Conservation (phyloP, 257 asterid genomes). For the Euphrasia confusa region DNA sequence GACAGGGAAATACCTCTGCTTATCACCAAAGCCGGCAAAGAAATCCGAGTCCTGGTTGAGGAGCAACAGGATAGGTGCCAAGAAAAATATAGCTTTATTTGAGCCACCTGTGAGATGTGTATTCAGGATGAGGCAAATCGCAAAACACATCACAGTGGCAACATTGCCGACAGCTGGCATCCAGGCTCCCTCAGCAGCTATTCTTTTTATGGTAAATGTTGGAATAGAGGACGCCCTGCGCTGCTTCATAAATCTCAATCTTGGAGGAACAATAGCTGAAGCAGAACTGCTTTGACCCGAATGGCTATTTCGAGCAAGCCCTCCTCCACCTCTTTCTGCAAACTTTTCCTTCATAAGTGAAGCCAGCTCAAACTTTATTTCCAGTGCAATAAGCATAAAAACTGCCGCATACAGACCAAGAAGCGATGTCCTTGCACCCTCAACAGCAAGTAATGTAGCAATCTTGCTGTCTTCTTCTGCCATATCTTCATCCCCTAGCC, state of each 20-base stretch:
- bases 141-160: conserved; percentile 87
- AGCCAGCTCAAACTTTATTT: conserved; percentile 92
- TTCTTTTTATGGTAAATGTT: conserved; percentile 64
- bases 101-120: conserved; percentile 86
- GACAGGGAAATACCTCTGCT: conserved; percentile 96
- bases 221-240: conserved; percentile 75
- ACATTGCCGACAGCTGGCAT: conserved; percentile 99
- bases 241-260: conserved; percentile 91
- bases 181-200: conserved; percentile 98
- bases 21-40: conserved; percentile 92
- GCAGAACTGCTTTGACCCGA: conserved; percentile 68
- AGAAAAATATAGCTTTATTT: conserved; percentile 84
- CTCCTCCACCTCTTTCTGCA: conserved; percentile 65
- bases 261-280: conserved; percentile 65
- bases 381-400: conserved; percentile 95
- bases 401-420: conserved; percentile 93
- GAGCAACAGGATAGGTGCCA: conserved; percentile 83
- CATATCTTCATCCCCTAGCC: conserved; percentile 49
- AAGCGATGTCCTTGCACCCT: conserved; percentile 94
- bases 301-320: conserved; percentile 50
- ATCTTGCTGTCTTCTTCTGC: conserved; percentile 74
- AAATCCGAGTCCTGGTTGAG: conserved; percentile 95
- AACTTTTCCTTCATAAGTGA: conserved; percentile 74
- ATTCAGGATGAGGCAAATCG: conserved; percentile 84
- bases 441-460: conserved; percentile 74